Percentiles rank a stretch among this genome's conserved stretches.
Conservation (phyloP, 306 rosid species). For the Pachyrhizus erosus region DNA sequence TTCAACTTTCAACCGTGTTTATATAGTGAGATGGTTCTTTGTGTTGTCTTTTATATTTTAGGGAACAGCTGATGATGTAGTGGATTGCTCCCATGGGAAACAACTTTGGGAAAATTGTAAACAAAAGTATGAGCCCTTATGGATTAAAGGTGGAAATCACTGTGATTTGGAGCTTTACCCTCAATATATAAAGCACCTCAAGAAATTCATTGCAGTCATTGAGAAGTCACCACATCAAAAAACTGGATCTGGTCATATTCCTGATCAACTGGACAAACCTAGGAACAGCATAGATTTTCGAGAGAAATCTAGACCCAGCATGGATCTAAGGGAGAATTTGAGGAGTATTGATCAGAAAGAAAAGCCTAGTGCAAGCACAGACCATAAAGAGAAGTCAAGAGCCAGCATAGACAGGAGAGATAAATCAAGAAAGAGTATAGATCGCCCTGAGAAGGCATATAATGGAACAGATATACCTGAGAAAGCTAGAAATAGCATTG, state of each 20-base stretch:
- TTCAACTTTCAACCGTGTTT: not conserved
- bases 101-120: constrained; percentile 39
- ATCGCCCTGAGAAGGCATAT: constrained; percentile 40
- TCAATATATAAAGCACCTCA: constrained; percentile 38
- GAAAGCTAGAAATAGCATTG: constrained; percentile 41
- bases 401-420: constrained; percentile 23
- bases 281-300: constrained; percentile 35
- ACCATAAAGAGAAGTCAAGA: constrained; percentile 39
- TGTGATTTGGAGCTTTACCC: constrained; percentile 35
- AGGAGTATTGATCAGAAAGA: constrained; percentile 28
- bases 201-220: constrained; percentile 27
- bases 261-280: constrained; percentile 18
- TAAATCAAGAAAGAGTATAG: constrained; percentile 36
- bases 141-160: constrained; percentile 37
- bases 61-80: constrained; percentile 37
- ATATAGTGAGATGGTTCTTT: constrained; percentile 3
- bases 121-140: constrained; percentile 36
- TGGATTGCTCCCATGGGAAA: constrained; percentile 34
- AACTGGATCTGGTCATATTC: constrained; percentile 14
- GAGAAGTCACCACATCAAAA: constrained; percentile 28
- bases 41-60: constrained; percentile 23
- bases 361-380: constrained; percentile 32
- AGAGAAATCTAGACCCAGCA: constrained; percentile 41
- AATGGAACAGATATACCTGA: constrained; percentile 36
- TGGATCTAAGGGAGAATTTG: constrained; percentile 34